Conservation (phyloP, 1,284 basidiomycete genomes). For the Peniophora sp. region DNA sequence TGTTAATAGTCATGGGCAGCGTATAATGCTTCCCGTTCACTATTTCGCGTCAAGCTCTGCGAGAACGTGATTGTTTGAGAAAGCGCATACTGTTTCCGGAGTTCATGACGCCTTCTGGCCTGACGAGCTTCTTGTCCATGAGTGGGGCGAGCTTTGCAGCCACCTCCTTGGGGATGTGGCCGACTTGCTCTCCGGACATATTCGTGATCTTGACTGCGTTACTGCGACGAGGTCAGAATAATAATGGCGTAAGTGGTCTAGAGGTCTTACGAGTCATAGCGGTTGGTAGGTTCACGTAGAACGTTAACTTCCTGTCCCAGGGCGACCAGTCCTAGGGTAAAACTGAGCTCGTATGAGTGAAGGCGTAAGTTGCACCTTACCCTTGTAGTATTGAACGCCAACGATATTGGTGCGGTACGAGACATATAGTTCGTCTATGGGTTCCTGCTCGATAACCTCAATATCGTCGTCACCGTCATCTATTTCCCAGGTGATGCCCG, state of each 20-base stretch:
- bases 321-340: constrained; percentile 57
- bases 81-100: constrained; percentile 58
- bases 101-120: constrained; percentile 69
- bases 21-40: constrained; percentile 43
- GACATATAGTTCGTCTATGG: constrained; percentile 59
- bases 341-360: no score
- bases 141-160: constrained; percentile 60
- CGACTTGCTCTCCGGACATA: constrained; percentile 66
- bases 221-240: constrained; percentile 21
- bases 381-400: constrained; percentile 76
- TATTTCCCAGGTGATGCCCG: constrained; percentile 29
- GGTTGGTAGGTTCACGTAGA: constrained; percentile 60
- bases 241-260: constrained; percentile 4
- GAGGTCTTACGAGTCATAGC: constrained; percentile 48
- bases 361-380: no score
- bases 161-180: constrained; percentile 65
- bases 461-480: constrained; percentile 27
- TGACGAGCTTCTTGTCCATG: constrained; percentile 55
- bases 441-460: constrained; percentile 33
- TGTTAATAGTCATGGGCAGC: constrained; percentile 57
- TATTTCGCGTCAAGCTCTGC: constrained; percentile 12
- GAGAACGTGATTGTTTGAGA: neutral
- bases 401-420: constrained; percentile 58
- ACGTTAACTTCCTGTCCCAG: constrained; percentile 73
- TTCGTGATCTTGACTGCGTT: constrained; percentile 79